These are phyloP conservation scores for Ceratobasidium sp. DNA, from an alignment of 1,284 basidiomycete species.

Conservation along the genomic window DNA sequence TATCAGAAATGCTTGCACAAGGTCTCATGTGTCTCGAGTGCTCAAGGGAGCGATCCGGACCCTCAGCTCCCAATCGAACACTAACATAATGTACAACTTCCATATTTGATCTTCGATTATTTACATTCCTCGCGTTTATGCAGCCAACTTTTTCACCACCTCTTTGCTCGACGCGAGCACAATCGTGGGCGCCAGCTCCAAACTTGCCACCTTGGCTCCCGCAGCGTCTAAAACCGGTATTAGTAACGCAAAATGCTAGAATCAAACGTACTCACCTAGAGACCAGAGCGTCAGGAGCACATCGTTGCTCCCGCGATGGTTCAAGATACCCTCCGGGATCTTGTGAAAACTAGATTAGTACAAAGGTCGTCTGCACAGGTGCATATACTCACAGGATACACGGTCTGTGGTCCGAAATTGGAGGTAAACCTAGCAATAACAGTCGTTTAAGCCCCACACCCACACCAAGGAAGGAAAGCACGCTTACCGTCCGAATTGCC, in stretches of 20 bases:
- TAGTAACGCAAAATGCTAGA: neutral
- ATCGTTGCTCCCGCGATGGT: conserved; percentile 35
- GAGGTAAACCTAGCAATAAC: neutral
- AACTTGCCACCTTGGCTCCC: conserved; percentile 22
- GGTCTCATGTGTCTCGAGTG: too few relatives aligned
- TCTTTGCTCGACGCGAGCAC: conserved; percentile 30
- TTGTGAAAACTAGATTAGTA: neutral
- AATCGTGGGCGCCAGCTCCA: conserved; percentile 11
- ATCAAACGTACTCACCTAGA: conserved; percentile 9
- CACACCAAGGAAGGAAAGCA: neutral
- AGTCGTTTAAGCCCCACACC: neutral
- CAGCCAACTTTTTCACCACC: conserved; percentile 15
- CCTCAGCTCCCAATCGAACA: too few relatives aligned
- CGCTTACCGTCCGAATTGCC: conserved; percentile 42
- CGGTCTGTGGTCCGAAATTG: conserved; percentile 9
- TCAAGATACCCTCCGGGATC: conserved; percentile 38
- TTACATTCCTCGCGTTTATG: neutral
- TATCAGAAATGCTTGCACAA: too few relatives aligned
- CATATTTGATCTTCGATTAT: neutral
- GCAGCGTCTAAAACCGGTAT: neutral
- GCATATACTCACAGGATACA: conserved; percentile 2
- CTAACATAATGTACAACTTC: neutral
- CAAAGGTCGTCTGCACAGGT: too few relatives aligned
- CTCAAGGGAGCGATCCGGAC: too few relatives aligned
- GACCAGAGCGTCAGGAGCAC: conserved; percentile 25